Base-by-base conservation (phyloP, 805 yeast species). In the Torulaspora franciscae region DNA sequence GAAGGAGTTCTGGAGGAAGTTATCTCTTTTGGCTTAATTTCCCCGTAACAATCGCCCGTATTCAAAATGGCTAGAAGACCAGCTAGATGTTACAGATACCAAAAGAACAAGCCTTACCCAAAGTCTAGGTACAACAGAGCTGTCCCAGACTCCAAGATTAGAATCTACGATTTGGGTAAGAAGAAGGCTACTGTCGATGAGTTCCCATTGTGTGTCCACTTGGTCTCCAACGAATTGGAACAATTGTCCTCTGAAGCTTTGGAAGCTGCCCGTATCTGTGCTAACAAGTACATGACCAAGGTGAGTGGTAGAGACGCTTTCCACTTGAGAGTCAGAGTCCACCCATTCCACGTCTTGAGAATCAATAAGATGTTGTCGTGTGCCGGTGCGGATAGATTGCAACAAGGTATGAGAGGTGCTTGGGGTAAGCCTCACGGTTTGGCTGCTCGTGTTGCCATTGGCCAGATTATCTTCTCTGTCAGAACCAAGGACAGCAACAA, bases 391-490 rank as follows among this genome's bases (percentile, higher is more conserved):
- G 99, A 93, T 91, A 89, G 99, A 86, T 84, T 93, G 79, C 99
- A 93, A 81, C 98, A 93, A 81, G 99, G 99, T 90, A 93, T 93
- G 99, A 91, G 99, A 88, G 95, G 95, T 83, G 99, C 99, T 73
- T 93, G 98, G 98, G 99, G 99, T 89, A 93, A 93, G 82, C 99
- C 99, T 69, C 96, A 90, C 69, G 99, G 99, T 82, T 81, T 89
- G 70, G 99, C 98, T 67, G 99, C 99, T 68, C 89, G 99, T 77
- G 98, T 93, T 73, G 78, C 78, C 79, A 93, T 93, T 76, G 99
- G 99, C 71, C 99, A 93, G 81, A 83, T 93, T 73, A 82, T 93
- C 73, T 82, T 93, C 79, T 91, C 98, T 61, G 88, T 88, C 74
- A 91, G 99, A 82, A 86, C 97, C 76, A 91, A 85, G 83, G 99